These are phyloP conservation scores for Solanum appendiculatum DNA, from an alignment of 257 asterid species.

Conservation along the genomic window DNA sequence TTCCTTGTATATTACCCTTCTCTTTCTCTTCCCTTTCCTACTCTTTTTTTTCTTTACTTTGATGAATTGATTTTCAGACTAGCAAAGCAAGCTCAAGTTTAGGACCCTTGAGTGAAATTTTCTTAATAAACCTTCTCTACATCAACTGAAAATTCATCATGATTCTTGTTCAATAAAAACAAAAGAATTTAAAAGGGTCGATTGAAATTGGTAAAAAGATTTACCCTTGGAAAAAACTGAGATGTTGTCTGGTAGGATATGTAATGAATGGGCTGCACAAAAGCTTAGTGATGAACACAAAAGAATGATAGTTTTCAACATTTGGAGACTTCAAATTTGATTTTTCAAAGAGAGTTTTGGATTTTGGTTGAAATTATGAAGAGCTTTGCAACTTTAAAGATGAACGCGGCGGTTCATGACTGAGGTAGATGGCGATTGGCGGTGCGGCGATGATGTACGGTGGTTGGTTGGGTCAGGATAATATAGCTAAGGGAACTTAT, in stretches of 20 bases:
- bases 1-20: background rate
- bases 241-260: background rate
- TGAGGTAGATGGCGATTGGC: background rate
- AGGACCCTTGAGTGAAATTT: conserved; percentile 62
- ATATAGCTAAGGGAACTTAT: background rate
- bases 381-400: background rate
- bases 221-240: background rate
- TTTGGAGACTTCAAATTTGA: background rate
- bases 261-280: background rate
- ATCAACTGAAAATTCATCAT: conserved; percentile 59
- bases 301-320: background rate
- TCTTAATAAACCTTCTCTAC: conserved; percentile 67
- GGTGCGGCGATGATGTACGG: background rate
- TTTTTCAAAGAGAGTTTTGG: background rate
- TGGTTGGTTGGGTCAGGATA: background rate
- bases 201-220: background rate
- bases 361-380: background rate
- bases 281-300: background rate
- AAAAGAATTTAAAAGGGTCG: background rate
- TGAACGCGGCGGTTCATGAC: background rate
- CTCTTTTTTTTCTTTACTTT: background rate
- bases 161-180: background rate
- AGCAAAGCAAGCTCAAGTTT: conserved; percentile 78
- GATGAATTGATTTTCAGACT: background rate
- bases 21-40: background rate